A percentile compares a stretch with the other conserved stretches of the same genome.
Evolutionary conservation across 306 rosid species (phyloP).

Genomic region (Albizia julibrissin): DNA sequence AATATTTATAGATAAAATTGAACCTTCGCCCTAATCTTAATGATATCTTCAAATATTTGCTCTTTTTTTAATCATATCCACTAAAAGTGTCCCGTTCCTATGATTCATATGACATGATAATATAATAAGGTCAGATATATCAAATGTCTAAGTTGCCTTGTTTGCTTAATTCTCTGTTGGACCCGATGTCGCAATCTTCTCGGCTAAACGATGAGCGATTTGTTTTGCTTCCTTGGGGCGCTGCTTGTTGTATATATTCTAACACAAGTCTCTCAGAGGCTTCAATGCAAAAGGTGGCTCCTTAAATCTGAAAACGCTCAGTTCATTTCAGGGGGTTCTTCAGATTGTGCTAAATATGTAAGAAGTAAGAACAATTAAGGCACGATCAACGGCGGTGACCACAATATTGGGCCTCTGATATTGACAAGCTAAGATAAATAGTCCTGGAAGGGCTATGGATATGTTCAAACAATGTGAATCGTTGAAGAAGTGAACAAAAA

Average conservation of each 20-base stretch:
- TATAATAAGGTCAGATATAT: conserved; percentile 27
- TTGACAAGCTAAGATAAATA: conserved; percentile 36
- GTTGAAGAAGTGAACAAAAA: no score
- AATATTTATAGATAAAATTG: no score
- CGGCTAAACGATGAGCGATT: background rate
- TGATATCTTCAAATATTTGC: background rate
- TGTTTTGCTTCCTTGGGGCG: conserved; percentile 15
- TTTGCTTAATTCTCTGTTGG: conserved; percentile 26
- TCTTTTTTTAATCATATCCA: background rate
- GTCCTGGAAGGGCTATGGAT: conserved; percentile 29
- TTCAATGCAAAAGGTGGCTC: background rate
- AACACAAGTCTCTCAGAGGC: background rate
- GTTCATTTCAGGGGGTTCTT: background rate
- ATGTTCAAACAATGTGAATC: conserved; percentile 26
- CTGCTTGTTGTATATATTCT: background rate
- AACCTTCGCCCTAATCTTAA: no score
- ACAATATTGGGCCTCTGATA: conserved; percentile 50
- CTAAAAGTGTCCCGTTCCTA: background rate
- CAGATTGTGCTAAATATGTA: background rate
- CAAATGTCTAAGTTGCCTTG: conserved; percentile 15
- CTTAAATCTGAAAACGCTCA: background rate
- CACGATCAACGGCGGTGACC: conserved; percentile 46
- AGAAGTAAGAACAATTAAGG: conserved; percentile 35
- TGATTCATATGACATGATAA: background rate
- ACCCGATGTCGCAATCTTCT: background rate